phyloP scores from a whole-genome alignment of 1,284 basidiomycete genomes.

The Ganoderma lingzhi region DNA sequence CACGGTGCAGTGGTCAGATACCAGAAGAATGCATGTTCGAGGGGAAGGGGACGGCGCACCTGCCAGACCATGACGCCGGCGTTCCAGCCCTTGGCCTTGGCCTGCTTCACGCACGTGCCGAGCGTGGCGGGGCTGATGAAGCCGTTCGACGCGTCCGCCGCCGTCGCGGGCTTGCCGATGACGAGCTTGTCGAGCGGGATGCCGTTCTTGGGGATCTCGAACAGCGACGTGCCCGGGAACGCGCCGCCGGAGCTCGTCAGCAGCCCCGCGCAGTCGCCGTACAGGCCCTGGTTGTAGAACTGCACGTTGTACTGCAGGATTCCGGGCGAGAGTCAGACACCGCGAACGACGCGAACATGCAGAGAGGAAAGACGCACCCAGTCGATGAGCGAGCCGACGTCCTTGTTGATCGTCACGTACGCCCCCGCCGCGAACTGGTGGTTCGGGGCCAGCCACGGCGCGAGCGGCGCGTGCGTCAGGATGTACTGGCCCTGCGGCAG shows the following conservation, averaged over 20 bases:
- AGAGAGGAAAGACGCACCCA: slow-evolving; percentile 38
- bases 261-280: slow-evolving; percentile 61
- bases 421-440: slow-evolving; percentile 61
- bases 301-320: slow-evolving; percentile 53
- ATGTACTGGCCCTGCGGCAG: slow-evolving; percentile 46
- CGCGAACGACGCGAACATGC: too few species aligned
- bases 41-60: background rate
- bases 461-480: slow-evolving; percentile 52
- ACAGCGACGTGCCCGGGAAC: slow-evolving; percentile 47
- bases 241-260: slow-evolving; percentile 45
- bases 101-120: slow-evolving; percentile 61
- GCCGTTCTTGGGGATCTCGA: slow-evolving; percentile 66
- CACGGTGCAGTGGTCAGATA: background rate
- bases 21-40: too few species aligned
- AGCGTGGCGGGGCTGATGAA: slow-evolving; percentile 61
- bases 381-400: slow-evolving; percentile 58
- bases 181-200: slow-evolving; percentile 57
- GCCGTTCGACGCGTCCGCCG: slow-evolving; percentile 56
- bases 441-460: slow-evolving; percentile 62
- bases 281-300: slow-evolving; percentile 60
- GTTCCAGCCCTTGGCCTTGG: slow-evolving; percentile 64
- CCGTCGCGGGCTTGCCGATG: slow-evolving; percentile 64
- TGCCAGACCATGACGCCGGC: slow-evolving; percentile 37
- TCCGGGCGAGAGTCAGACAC: background rate
- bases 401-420: slow-evolving; percentile 61